Percentiles rank a stretch among this genome's conserved stretches.
Conservation (phyloP, 805 yeast genomes). For the Wickerhamiella siamensis region DNA sequence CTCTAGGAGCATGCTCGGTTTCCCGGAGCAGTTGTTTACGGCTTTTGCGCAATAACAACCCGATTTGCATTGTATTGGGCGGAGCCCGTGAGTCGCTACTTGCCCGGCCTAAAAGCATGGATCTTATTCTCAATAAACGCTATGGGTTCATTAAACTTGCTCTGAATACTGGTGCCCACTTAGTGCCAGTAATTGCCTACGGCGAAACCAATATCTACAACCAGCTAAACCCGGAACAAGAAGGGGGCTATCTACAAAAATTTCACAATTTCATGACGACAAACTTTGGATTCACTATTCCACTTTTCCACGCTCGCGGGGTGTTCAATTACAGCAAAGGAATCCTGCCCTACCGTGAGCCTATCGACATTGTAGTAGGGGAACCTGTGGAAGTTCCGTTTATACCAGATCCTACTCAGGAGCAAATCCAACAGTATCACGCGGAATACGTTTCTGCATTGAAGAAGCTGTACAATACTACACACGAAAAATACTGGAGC, state of each 20-base stretch:
- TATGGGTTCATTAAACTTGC: slow-evolving; percentile 87
- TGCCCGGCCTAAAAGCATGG: slow-evolving; percentile 43
- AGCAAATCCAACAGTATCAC: slow-evolving; percentile 40
- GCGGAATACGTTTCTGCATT: slow-evolving; percentile 51
- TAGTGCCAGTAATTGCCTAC: slow-evolving; percentile 83
- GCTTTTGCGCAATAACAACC: slow-evolving; percentile 47
- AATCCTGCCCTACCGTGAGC: slow-evolving; percentile 68
- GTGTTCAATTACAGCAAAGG: slow-evolving; percentile 89
- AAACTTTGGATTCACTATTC: slow-evolving; percentile 68
- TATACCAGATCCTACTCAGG: slow-evolving; percentile 6
- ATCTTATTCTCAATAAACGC: slow-evolving; percentile 59
- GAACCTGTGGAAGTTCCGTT: slow-evolving; percentile 26
- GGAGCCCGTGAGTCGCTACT: slow-evolving; percentile 86
- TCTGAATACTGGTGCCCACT: slow-evolving; percentile 57
- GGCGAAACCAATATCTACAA: slow-evolving; percentile 68
- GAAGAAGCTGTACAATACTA: slow-evolving; percentile 45
- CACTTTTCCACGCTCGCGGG: slow-evolving; percentile 85
- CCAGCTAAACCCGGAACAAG: slow-evolving; percentile 30
- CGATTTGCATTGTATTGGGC: slow-evolving; percentile 84
- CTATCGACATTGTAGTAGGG: slow-evolving; percentile 49
- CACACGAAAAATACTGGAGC: slow-evolving; percentile 31
- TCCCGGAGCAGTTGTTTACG: slow-evolving; percentile 55
- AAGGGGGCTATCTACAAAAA: slow-evolving; percentile 34
- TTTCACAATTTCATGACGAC: slow-evolving; percentile 63
- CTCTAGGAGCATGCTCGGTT: slow-evolving; percentile 76